These are phyloP conservation scores for Asparagopsis taxiformis DNA, from an alignment of 31 red algal species.

Conservation along the genomic window DNA sequence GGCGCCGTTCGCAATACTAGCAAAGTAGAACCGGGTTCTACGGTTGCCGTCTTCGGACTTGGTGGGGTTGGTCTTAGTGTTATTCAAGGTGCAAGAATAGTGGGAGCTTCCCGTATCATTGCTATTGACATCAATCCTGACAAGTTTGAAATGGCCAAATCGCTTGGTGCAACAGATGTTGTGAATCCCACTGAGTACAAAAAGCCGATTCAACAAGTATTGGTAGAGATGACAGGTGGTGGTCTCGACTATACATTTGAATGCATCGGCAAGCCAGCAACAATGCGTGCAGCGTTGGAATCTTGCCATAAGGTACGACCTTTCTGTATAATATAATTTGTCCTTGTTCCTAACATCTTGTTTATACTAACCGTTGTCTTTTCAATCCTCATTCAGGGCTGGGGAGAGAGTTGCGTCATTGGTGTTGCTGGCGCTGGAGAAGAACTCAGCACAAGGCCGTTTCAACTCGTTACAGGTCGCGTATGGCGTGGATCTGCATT, in stretches of 20 bases:
- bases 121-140: slow-evolving; percentile 83
- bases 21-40: slow-evolving; percentile 88
- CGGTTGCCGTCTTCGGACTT: slow-evolving; percentile 95
- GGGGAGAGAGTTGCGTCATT: slow-evolving; percentile 95
- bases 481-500: slow-evolving; percentile 95
- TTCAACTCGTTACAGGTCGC: slow-evolving; percentile 97
- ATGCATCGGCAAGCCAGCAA: slow-evolving; percentile 79
- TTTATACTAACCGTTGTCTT: too few relatives aligned
- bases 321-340: neutral
- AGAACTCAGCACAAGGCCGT: slow-evolving; percentile 89
- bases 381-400: slow-evolving; percentile 42
- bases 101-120: slow-evolving; percentile 77
- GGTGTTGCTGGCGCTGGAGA: slow-evolving; percentile 94
- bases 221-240: slow-evolving; percentile 93
- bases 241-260: slow-evolving; percentile 99
- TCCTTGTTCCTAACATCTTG: neutral
- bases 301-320: slow-evolving; percentile 84
- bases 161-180: slow-evolving; percentile 89
- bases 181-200: slow-evolving; percentile 79
- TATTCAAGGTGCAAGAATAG: slow-evolving; percentile 90
- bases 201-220: slow-evolving; percentile 90
- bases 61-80: slow-evolving; percentile 94
- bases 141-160: slow-evolving; percentile 87
- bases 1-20: slow-evolving; percentile 91
- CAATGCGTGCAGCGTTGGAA: slow-evolving; percentile 95